These are phyloP conservation scores for Chaetothyriales sp. DNA, from an alignment of 2,329 filamentous ascomycete species.

Conservation along the genomic window DNA sequence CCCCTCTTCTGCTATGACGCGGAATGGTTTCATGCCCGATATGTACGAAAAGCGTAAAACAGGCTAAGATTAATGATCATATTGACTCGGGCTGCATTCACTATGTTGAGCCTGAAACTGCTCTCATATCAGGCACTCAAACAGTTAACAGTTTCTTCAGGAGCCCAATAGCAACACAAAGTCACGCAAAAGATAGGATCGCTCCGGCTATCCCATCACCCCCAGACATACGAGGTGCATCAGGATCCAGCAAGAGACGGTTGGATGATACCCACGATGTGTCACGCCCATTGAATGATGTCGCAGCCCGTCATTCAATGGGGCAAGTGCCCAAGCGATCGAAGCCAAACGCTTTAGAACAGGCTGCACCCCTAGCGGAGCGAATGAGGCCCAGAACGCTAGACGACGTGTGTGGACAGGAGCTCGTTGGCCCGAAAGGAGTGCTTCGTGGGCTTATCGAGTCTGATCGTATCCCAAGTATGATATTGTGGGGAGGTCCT, in stretches of 20 bases:
- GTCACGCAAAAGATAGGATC: not conserved
- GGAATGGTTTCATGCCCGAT: constrained; percentile 61
- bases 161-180: constrained; percentile 29
- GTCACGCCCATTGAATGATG: constrained; percentile 19
- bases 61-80: constrained; percentile 72
- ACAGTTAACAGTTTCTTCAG: constrained; percentile 43
- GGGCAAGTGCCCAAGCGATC: constrained; percentile 44
- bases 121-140: constrained; percentile 25
- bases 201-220: not conserved
- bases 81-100: constrained; percentile 77
- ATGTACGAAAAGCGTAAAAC: constrained; percentile 59
- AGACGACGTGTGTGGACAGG: constrained; percentile 81
- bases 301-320: constrained; percentile 8
- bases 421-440: constrained; percentile 73
- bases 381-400: constrained; percentile 77
- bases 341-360: constrained; percentile 49
- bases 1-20: not conserved
- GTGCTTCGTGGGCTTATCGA: constrained; percentile 78
- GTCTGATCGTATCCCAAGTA: constrained; percentile 71
- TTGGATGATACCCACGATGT: not conserved
- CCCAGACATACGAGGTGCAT: not conserved
- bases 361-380: constrained; percentile 75
- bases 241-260: not conserved
- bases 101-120: constrained; percentile 30
- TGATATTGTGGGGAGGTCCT: constrained; percentile 64